phyloP scores from a whole-genome alignment of 2,329 filamentous ascomycete genomes.

The Monosporascus sp. region DNA sequence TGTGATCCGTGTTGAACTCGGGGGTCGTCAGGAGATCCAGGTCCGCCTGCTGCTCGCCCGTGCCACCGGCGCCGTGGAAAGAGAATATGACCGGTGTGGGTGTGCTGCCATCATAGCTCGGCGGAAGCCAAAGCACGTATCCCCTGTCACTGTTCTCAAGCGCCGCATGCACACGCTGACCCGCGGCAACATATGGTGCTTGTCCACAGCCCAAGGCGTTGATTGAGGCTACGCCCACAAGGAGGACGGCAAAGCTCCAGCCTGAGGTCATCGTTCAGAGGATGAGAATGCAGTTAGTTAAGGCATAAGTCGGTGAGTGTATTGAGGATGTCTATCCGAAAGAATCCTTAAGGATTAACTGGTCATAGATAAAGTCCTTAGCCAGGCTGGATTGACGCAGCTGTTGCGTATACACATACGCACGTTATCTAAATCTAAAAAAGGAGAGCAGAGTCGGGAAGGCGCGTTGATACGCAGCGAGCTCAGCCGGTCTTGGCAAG shows the following conservation, averaged over 20 bases:
- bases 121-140: slow-evolving; percentile 1
- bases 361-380: too few relatives aligned
- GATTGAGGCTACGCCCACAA: not conserved
- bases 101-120: not conserved
- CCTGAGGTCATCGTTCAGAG: not conserved
- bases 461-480: too few relatives aligned
- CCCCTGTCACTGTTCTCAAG: not conserved
- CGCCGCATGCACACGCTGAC: not conserved
- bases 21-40: slow-evolving; percentile 1
- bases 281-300: not conserved
- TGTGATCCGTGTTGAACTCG: slow-evolving; percentile 3
- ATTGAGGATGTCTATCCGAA: too few relatives aligned
- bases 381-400: too few relatives aligned
- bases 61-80: slow-evolving; percentile 1
- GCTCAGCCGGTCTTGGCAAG: too few relatives aligned
- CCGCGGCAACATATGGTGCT: not conserved
- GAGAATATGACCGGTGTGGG: slow-evolving; percentile 1
- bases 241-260: not conserved
- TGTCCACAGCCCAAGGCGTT: not conserved
- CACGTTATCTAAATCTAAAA: too few relatives aligned
- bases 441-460: too few relatives aligned
- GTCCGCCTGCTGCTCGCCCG: not conserved
- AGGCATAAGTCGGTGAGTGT: too few relatives aligned
- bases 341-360: too few relatives aligned
- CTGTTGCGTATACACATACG: too few relatives aligned